Evolutionary conservation across 2,329 filamentous ascomycete genomes (phyloP), one percentile per base, ranked within the genome.

Genomic region (Talaromyces sp.): DNA sequence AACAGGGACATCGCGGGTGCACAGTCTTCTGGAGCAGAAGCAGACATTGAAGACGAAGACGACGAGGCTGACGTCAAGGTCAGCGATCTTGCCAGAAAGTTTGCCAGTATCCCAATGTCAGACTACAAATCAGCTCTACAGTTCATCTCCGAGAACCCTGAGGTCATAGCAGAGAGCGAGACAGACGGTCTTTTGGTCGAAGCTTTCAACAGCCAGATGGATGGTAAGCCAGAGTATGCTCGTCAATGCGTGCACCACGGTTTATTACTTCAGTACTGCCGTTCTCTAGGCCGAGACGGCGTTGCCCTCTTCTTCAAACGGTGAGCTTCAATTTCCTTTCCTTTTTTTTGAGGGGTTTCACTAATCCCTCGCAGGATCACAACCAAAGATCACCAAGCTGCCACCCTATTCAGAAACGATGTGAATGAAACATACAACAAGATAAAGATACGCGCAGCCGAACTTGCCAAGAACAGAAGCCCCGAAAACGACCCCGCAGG

Each of bases 221-320:
- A 91, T 64, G 85, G 85, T 59, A 85, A 90, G 65, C 85, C 88
- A 59, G 88, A 90, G n/a, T 85, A 88, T 66, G 87, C 91, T 3
- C 85, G 88, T 54, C 90, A 93, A 73, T 97, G 88, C 75, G 92
- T 99, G 24, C 94, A 99, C 76, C 92, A 97, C 73, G 93, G 89
- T 3, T 81, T 97, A 17, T 81, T 99, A 12, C 79, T 99, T 46
- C 94, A 99, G 74, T 99, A 99, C 79, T 99, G 94, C 77, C 86
- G 93, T 10, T 88, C 91, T 48, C 82, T 99, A 7, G 92, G 93
- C 63, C 86, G 85, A 65, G 91, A 97, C 68, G 93, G 93, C 24
- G 92, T 97, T 9, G 84, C 86, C 6, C 78, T 97, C 31, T 99
- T 99, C 81, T 99, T 99, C 84, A 96, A 94, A 78, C 89, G 93